Conservation (phyloP, 768 basidiomycete species). For the Tylopilus rubrobrunneus region DNA sequence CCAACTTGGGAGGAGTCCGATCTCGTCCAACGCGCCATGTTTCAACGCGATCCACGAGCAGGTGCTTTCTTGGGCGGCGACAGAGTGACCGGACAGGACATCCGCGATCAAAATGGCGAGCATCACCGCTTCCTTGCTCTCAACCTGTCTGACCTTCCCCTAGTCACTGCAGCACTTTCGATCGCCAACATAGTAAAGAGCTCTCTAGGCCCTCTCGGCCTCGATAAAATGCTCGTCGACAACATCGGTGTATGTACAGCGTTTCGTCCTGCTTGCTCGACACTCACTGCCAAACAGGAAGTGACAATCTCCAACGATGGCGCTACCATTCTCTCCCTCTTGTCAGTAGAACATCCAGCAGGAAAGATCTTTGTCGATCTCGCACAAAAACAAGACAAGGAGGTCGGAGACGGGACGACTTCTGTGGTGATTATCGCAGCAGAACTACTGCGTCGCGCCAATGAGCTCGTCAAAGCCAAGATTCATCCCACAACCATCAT, state of each 20-base stretch:
- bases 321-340: conserved; percentile 92
- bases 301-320: conserved; percentile 99
- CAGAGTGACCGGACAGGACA: conserved; percentile 90
- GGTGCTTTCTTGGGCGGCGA: conserved; percentile 94
- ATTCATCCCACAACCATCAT: conserved; percentile 99
- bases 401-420: conserved; percentile 98
- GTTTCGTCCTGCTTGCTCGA: not conserved
- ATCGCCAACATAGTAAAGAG: conserved; percentile 98
- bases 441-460: conserved; percentile 93
- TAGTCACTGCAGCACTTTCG: conserved; percentile 92
- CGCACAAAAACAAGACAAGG: conserved; percentile 98
- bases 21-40: conserved; percentile 44
- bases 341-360: conserved; percentile 95
- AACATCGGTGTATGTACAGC: conserved; percentile 79
- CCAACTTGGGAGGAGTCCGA: not conserved
- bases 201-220: conserved; percentile 89
- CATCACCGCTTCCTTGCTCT: not conserved
- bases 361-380: conserved; percentile 97
- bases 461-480: conserved; percentile 96
- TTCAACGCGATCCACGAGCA: conserved; percentile 87
- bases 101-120: conserved; percentile 93
- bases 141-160: not conserved
- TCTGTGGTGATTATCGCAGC: conserved; percentile 98
- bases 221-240: conserved; percentile 97
- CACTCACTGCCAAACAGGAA: conserved; percentile 54